A percentile compares a stretch with the other conserved stretches of the same genome.
These are phyloP conservation scores for Sclerotinia subarctica DNA, from an alignment of 2,329 filamentous ascomycete species.

Conservation along the genomic window DNA sequence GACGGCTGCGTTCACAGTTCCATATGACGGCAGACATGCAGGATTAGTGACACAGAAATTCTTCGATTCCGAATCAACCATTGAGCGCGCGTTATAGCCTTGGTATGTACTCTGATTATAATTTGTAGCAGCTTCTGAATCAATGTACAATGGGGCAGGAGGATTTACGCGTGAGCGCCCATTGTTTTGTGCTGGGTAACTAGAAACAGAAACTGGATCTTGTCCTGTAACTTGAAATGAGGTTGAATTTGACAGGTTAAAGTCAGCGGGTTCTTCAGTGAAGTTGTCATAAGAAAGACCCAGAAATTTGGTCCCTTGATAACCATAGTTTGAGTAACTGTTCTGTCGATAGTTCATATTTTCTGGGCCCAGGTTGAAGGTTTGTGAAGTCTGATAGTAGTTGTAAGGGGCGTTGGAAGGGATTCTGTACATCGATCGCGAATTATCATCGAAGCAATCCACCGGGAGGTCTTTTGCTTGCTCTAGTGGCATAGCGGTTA, in stretches of 20 bases:
- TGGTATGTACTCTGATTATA: conserved; percentile 13
- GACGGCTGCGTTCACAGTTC: background rate
- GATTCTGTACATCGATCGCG: conserved; percentile 4
- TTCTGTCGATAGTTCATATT: background rate
- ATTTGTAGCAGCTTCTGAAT: background rate
- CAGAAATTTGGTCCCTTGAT: background rate
- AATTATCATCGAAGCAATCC: conserved; percentile 12
- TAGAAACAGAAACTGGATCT: conserved; percentile 15
- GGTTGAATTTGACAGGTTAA: background rate
- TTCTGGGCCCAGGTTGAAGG: background rate
- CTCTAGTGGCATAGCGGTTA: conserved; percentile 25
- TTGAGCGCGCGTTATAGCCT: conserved; percentile 11
- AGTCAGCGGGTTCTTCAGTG: conserved; percentile 12
- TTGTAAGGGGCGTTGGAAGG: background rate
- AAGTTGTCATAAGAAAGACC: background rate
- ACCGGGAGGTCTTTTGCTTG: conserved; percentile 3
- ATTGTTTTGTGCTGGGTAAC: conserved; percentile 8
- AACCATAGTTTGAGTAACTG: conserved; percentile 1
- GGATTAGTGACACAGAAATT: conserved; percentile 1
- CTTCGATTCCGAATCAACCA: conserved; percentile 12
- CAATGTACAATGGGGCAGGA: conserved; percentile 9
- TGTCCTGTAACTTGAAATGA: background rate
- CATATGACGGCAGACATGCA: background rate
- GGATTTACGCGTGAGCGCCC: conserved; percentile 2
- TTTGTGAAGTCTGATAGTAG: conserved; percentile 10